A percentile compares a stretch with the other conserved stretches of the same genome.
These are phyloP conservation scores for Tylopilus intermedius DNA, from an alignment of 768 basidiomycete species.

Conservation along the genomic window DNA sequence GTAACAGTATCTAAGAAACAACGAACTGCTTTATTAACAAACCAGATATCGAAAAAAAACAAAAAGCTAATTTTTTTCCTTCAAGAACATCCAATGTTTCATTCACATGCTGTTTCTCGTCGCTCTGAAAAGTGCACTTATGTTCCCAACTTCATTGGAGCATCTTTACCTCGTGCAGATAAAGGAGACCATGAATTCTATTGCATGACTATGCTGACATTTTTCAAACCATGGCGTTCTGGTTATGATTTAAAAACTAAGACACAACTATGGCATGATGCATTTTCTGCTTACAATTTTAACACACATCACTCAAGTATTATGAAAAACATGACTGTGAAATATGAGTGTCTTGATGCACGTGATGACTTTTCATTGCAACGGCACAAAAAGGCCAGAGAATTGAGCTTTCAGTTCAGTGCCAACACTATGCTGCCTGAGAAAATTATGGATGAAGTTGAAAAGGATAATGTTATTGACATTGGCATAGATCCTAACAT, in stretches of 20 bases:
- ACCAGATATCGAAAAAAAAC: too few species aligned
- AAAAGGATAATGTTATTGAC: background rate
- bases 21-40: too few species aligned
- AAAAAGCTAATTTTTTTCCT: background rate
- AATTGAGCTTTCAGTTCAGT: background rate
- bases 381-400: background rate
- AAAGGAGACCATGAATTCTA: background rate
- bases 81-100: background rate
- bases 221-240: background rate
- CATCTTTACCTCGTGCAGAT: background rate
- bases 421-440: background rate
- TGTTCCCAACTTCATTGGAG: background rate
- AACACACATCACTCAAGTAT: background rate
- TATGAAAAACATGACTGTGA: background rate
- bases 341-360: background rate
- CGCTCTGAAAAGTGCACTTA: background rate
- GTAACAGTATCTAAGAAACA: background rate
- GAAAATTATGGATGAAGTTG: background rate
- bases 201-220: background rate
- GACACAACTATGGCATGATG: background rate
- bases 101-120: background rate
- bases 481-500: background rate
- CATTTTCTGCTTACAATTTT: background rate
- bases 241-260: background rate
- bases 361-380: background rate